Conservation (phyloP, 352 stramenopile genomes). For the Phytopythium sindhum region DNA sequence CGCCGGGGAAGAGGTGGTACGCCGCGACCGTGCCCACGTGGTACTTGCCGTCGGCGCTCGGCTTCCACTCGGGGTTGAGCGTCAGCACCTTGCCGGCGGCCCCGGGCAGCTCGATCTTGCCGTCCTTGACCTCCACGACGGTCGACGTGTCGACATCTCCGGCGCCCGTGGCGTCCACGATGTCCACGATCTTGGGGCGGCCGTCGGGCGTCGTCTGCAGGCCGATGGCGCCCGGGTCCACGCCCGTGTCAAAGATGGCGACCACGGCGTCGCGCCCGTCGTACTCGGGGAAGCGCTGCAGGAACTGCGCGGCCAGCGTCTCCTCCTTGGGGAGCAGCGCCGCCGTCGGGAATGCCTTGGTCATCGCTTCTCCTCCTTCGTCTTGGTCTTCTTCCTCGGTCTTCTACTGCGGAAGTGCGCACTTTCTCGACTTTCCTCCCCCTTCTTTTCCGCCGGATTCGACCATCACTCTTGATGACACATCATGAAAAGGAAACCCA, state of each 20-base stretch:
- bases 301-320: slow-evolving; percentile 81
- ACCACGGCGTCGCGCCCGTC: slow-evolving; percentile 91
- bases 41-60: slow-evolving; percentile 59
- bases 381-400: too few species aligned
- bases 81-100: slow-evolving; percentile 43
- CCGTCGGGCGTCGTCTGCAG: slow-evolving; percentile 85
- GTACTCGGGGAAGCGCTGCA: slow-evolving; percentile 76
- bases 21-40: slow-evolving; percentile 81
- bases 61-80: slow-evolving; percentile 71
- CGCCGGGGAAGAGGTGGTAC: slow-evolving; percentile 88
- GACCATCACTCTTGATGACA: slow-evolving; percentile 10
- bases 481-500: neutral
- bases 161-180: slow-evolving; percentile 93
- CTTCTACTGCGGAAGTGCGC: neutral
- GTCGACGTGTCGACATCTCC: slow-evolving; percentile 92
- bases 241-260: slow-evolving; percentile 95
- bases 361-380: slow-evolving; percentile 9
- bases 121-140: slow-evolving; percentile 48
- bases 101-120: slow-evolving; percentile 32
- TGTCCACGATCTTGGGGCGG: slow-evolving; percentile 92
- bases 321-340: slow-evolving; percentile 90
- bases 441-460: neutral
- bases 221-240: slow-evolving; percentile 89
- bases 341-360: slow-evolving; percentile 62
- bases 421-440: neutral